These are phyloP conservation scores for Oryza australiensis DNA, from an alignment of 176 grass and related monocot genomes.

Conservation along the genomic window DNA sequence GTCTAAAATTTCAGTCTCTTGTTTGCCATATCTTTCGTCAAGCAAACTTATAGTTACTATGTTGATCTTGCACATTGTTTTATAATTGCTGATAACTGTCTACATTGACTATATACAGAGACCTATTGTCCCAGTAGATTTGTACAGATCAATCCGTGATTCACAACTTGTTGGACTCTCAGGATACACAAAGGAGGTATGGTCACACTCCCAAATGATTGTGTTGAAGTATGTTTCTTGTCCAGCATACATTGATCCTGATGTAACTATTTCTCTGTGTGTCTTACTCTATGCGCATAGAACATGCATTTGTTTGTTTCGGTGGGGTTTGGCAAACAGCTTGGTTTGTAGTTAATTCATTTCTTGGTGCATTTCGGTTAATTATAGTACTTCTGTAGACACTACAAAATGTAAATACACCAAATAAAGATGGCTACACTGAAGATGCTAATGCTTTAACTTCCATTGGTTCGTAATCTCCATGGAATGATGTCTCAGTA, in stretches of 20 bases:
- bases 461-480: not conserved
- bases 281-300: not conserved
- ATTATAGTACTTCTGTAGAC: not conserved
- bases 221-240: not conserved
- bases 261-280: not conserved
- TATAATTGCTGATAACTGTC: slow-evolving; percentile 22
- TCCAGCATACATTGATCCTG: slow-evolving; percentile 2
- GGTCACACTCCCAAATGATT: slow-evolving; percentile 17
- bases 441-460: slow-evolving; percentile 2
- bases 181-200: slow-evolving; percentile 90
- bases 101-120: slow-evolving; percentile 59
- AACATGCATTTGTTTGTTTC: not conserved
- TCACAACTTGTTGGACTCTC: slow-evolving; percentile 93
- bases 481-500: not conserved
- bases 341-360: not conserved
- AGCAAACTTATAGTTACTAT: not conserved
- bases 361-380: not conserved
- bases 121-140: slow-evolving; percentile 79
- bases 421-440: not conserved
- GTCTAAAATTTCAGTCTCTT: not conserved
- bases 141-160: slow-evolving; percentile 83
- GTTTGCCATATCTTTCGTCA: not conserved
- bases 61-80: slow-evolving; percentile 9
- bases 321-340: not conserved
- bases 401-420: not conserved